Evolutionary conservation across 2,329 filamentous ascomycete genomes (phyloP), one percentile per base, ranked within the genome.

Genomic region (Cercospora zeina): DNA sequence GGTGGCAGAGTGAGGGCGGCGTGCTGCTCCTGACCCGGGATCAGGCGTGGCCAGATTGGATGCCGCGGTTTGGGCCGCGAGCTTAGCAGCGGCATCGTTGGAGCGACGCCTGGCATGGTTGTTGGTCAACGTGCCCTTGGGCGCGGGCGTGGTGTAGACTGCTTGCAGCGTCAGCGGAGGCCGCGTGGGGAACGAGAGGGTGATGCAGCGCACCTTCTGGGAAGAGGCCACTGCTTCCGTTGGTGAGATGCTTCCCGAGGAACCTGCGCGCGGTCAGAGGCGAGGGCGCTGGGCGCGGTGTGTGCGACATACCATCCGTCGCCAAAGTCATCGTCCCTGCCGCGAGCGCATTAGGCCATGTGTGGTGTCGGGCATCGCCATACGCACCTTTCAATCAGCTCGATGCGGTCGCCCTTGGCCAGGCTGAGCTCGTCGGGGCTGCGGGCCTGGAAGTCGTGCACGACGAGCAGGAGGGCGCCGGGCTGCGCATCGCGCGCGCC

Each of bases 391-490:
- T 95, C 90, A 67, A 93, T 85, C 65, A 96, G 79, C 78, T 93
- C 89, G 65, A 96, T 88, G 66, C 89, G 86, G 72, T 95, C 90
- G 70, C 90, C 93, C 73, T 96, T 96, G 59, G 86, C 82, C 68
- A 99, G 82, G 70, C 87, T 96, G 73, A 99, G 83, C 81, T 99
- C 95, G 78, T 99, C 95, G 62, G 90, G 89, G 76, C 92, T 96
- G 69, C 95, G 87, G 62, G 93, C 93, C 69, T 87, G 82, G 76
- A 99, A 97, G 78, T 97, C 92, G 78, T 99, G 87, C 69, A 90
- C 87, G 65, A 89, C 88, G 67, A 89, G 76, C 69, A 90, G 77
- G 53, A 86, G 71, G 19, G 70, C 69, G 47, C 75, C 75, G 1
- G 74, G 68, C 16, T 64, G 66, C 36, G 73, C 72, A 36, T 70